Conservation (phyloP, 306 rosid species). For the Gastrolobium villosum region DNA sequence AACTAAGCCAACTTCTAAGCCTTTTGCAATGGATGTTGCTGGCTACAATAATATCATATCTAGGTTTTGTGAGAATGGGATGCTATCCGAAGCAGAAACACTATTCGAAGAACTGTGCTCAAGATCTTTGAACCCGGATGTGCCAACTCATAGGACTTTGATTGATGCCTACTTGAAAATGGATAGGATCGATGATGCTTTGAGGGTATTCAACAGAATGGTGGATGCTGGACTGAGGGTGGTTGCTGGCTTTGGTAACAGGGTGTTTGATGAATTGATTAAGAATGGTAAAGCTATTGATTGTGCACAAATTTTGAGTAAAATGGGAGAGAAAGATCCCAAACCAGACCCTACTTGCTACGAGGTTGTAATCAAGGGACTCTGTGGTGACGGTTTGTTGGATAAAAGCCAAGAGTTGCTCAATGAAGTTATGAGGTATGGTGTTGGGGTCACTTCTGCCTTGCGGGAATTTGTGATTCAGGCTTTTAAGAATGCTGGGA, state of each 20-base stretch:
- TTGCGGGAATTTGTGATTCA: constrained; percentile 65
- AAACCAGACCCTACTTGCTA: constrained; percentile 91
- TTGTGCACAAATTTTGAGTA: constrained; percentile 79
- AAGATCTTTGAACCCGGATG: constrained; percentile 88
- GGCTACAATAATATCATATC: constrained; percentile 90
- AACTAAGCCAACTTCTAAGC: constrained; percentile 70
- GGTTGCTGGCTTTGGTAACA: constrained; percentile 81
- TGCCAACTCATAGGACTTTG: constrained; percentile 76
- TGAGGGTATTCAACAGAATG: constrained; percentile 78
- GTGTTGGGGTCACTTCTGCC: constrained; percentile 77
- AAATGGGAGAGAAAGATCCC: constrained; percentile 95
- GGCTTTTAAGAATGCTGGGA: constrained; percentile 69
- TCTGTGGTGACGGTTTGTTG: constrained; percentile 68
- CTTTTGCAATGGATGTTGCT: constrained; percentile 92
- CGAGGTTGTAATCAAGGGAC: constrained; percentile 88
- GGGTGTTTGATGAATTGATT: constrained; percentile 78
- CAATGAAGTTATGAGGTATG: constrained; percentile 78
- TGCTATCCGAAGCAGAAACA: constrained; percentile 78
- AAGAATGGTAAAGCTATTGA: constrained; percentile 74
- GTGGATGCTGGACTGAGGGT: constrained; percentile 90
- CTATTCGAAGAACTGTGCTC: constrained; percentile 77
- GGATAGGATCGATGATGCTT: constrained; percentile 76
- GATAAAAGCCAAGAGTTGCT: constrained; percentile 70
- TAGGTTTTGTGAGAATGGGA: constrained; percentile 77
- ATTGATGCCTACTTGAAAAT: constrained; percentile 80